These are phyloP conservation scores for Aspergillus ruber DNA, from an alignment of 2,329 filamentous ascomycete species.

Conservation along the genomic window DNA sequence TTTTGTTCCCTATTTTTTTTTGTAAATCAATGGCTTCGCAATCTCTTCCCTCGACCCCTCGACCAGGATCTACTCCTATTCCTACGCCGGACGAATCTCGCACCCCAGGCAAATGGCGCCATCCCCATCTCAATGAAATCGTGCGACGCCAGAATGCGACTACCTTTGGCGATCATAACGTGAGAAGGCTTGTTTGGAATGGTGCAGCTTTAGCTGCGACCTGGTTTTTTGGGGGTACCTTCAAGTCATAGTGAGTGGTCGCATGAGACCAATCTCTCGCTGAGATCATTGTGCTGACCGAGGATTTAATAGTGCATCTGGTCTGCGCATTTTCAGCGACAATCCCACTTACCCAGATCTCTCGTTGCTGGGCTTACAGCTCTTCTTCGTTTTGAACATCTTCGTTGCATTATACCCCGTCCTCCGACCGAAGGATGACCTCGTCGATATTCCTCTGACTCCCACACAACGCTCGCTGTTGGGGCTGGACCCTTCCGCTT, in stretches of 20 bases:
- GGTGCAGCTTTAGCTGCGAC: conserved; percentile 47
- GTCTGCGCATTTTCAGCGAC: conserved; percentile 28
- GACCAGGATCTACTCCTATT: conserved; percentile 20
- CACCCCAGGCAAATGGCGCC: conserved; percentile 74
- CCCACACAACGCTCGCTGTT: conserved; percentile 80
- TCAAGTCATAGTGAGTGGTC: conserved; percentile 32
- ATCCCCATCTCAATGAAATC: conserved; percentile 85
- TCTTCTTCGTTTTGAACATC: conserved; percentile 66
- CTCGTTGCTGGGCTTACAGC: conserved; percentile 50
- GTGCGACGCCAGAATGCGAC: conserved; percentile 69
- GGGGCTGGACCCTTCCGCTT: conserved; percentile 66
- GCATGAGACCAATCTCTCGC: neutral
- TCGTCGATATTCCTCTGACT: conserved; percentile 85
- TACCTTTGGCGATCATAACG: conserved; percentile 71
- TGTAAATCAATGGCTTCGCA: conserved; percentile 27
- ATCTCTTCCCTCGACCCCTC: conserved; percentile 38
- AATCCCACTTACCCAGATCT: conserved; percentile 39
- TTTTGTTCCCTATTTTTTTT: neutral
- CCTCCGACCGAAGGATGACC: conserved; percentile 63
- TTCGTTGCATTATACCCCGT: conserved; percentile 64
- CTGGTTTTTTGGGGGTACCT: conserved; percentile 38
- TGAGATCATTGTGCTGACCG: conserved; percentile 6
- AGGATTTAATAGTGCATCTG: conserved; percentile 24
- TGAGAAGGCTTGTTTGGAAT: conserved; percentile 66
- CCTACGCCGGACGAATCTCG: conserved; percentile 26